These are phyloP conservation scores for Schizonepeta tenuifolia DNA, from an alignment of 257 asterid species.

Conservation along the genomic window DNA sequence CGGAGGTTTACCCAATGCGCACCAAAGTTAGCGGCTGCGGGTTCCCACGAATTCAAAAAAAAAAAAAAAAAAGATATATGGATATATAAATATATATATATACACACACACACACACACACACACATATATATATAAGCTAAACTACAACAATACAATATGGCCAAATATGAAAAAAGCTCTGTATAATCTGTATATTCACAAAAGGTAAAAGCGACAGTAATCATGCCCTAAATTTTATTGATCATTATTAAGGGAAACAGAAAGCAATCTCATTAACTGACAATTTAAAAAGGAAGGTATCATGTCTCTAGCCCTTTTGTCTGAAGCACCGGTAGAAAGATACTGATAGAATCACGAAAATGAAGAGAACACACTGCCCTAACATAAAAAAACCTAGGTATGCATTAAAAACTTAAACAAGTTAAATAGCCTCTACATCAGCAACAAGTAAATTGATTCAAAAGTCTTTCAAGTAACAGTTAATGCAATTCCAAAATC, in stretches of 20 bases:
- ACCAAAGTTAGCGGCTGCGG: too few species aligned
- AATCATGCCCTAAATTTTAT: not conserved
- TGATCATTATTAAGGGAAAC: not conserved
- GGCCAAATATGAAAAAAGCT: slow-evolving; percentile 2
- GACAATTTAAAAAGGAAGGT: slow-evolving; percentile 4
- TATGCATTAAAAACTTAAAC: slow-evolving; percentile 24
- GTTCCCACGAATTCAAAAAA: too few species aligned
- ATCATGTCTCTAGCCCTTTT: not conserved
- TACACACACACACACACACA: too few species aligned
- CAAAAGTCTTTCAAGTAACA: slow-evolving; percentile 6
- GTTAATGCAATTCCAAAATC: slow-evolving; percentile 6
- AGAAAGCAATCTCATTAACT: not conserved
- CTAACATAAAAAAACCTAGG: not conserved
- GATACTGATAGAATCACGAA: not conserved
- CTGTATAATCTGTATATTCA: slow-evolving; percentile 14
- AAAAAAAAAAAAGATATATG: too few species aligned
- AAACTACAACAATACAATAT: not conserved
- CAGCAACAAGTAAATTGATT: slow-evolving; percentile 11
- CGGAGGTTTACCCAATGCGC: too few species aligned
- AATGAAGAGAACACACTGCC: not conserved
- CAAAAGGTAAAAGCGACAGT: not conserved
- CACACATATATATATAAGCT: not conserved
- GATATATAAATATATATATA: too few species aligned
- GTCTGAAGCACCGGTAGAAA: slow-evolving; percentile 1
- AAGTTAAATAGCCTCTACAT: not conserved